These are phyloP conservation scores for Podaxis mareebaensis DNA, from an alignment of 768 basidiomycete genomes.

Conservation along the genomic window DNA sequence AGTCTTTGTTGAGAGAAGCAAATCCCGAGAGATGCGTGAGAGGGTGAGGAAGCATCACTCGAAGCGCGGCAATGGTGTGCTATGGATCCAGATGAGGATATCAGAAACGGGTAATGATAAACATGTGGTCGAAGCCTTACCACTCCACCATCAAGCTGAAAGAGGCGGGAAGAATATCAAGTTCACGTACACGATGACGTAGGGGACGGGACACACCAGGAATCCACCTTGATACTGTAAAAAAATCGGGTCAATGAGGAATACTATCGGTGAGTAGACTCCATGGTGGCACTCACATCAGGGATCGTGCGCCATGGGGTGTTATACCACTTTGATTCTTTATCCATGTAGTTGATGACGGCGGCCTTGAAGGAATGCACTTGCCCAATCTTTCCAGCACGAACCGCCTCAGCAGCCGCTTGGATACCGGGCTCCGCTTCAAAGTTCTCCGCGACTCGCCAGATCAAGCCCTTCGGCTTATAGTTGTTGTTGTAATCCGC, in stretches of 20 bases:
- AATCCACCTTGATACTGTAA: slow-evolving; percentile 78
- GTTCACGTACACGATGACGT: background rate
- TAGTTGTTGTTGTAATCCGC: slow-evolving; percentile 63
- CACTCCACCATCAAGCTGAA: slow-evolving; percentile 76
- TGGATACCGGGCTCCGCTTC: slow-evolving; percentile 65
- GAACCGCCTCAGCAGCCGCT: slow-evolving; percentile 48
- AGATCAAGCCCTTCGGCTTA: slow-evolving; percentile 67
- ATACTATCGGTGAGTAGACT: slow-evolving; percentile 12
- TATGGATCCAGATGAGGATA: slow-evolving; percentile 25
- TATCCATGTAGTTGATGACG: slow-evolving; percentile 53
- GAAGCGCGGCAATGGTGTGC: slow-evolving; percentile 69
- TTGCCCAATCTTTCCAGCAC: slow-evolving; percentile 67
- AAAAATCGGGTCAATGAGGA: slow-evolving; percentile 12
- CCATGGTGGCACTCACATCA: slow-evolving; percentile 50
- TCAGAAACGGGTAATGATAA: background rate
- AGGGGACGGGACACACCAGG: slow-evolving; percentile 48
- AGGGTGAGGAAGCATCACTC: slow-evolving; percentile 54
- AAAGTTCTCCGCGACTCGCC: slow-evolving; percentile 81
- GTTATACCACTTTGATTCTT: slow-evolving; percentile 74
- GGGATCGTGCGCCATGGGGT: slow-evolving; percentile 85
- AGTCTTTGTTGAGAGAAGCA: slow-evolving; percentile 67
- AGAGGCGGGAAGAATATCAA: slow-evolving; percentile 7
- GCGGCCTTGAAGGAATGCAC: slow-evolving; percentile 66
- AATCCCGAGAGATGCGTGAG: slow-evolving; percentile 61
- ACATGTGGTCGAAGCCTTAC: slow-evolving; percentile 38